These are phyloP conservation scores for Boletus coccyginus DNA, from an alignment of 768 basidiomycete genomes.

Conservation along the genomic window DNA sequence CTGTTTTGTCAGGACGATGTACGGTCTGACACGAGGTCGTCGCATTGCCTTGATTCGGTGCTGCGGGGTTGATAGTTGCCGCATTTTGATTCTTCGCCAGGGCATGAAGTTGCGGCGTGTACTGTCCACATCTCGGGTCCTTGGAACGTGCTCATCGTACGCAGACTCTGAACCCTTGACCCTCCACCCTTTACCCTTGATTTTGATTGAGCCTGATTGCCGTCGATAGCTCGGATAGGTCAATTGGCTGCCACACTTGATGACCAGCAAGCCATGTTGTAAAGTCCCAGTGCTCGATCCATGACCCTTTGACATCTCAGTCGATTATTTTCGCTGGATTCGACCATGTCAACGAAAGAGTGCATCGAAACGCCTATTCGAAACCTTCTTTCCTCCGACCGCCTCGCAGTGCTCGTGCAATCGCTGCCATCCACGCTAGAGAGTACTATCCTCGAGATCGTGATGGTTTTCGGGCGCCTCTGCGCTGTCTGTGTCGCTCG, in stretches of 20 bases:
- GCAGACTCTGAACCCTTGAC: constrained; percentile 13
- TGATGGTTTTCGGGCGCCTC: neutral
- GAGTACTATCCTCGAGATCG: neutral
- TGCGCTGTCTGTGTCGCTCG: neutral
- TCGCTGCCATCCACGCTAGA: neutral
- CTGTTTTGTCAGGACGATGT: neutral
- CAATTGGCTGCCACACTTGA: constrained; percentile 22
- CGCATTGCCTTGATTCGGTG: constrained; percentile 3
- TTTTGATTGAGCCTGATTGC: neutral
- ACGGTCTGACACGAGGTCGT: neutral
- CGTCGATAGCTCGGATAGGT: neutral
- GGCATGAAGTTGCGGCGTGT: constrained; percentile 14
- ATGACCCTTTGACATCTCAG: constrained; percentile 1
- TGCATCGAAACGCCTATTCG: neutral
- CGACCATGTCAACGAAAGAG: neutral
- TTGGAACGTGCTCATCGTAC: constrained; percentile 17
- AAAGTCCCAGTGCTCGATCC: neutral
- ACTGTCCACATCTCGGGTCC: neutral
- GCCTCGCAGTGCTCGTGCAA: neutral
- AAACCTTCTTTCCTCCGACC: constrained; percentile 3
- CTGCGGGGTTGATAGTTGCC: neutral
- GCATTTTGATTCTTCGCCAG: neutral
- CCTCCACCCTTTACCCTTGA: constrained; percentile 8
- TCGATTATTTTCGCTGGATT: constrained; percentile 10
- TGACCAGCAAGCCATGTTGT: neutral